Base-by-base conservation (phyloP, 2,329 filamentous ascomycete species). In the Botrytis cinerea region DNA sequence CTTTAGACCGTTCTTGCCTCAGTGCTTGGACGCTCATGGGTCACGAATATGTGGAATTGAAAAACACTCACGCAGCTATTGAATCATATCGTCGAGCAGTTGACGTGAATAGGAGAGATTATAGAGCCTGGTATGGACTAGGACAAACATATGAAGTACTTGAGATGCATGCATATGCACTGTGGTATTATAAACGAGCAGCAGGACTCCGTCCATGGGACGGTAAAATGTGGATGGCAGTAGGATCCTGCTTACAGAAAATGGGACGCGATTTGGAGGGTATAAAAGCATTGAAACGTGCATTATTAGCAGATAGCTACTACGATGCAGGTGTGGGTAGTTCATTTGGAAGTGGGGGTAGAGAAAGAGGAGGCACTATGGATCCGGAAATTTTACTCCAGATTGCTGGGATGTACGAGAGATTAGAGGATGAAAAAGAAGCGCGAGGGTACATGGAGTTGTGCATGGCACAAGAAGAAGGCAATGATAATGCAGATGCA, bases 11-110 rank as follows among this genome's bases (percentile, higher is more conserved):
- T 16, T 92, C 91, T 40, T 99, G 96, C 81, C 87, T 98, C 25
- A 97, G 94, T 0, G 96, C 96, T 2, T 99, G 96, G 96, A 99
- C 96, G 0, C 86, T 99, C 1, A 98, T 99, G 95, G 96, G 96
- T 1, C 96, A 99, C 82, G 96, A 99, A 82, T 99, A 98, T 78
- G 94, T 98, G 71, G 96, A 99, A 82, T 90, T 99, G 83, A 99
- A 98, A 81, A 99, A 99, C 81, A 98, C 95, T 0, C 96, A 99
- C 79, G 95, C 96, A 0, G 96, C 96, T 14, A 98, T 99, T 75
- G 96, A 99, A 82, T 97, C 94, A 1, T 99, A 99, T 80, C 90
- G 96, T 2, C 91, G 96, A 60, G 96, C 96, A 1, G 95, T 99
- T 1, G 96, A 99, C 79, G 93, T 96, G 78, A 98, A 99, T 80